phyloP scores from a whole-genome alignment of 768 basidiomycete species.

The Rhizopogon rudus region DNA sequence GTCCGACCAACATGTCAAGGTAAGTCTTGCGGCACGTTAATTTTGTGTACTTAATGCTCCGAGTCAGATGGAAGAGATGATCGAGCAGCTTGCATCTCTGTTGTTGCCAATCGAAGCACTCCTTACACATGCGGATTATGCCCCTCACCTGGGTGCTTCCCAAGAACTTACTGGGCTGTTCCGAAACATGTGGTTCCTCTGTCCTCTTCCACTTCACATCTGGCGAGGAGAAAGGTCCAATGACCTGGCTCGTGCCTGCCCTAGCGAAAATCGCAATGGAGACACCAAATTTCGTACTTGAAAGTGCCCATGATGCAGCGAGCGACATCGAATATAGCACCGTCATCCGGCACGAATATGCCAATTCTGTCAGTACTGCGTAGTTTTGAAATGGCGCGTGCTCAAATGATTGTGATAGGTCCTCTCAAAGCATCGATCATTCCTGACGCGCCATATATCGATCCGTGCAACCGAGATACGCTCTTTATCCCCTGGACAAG shows the following conservation, averaged over 20 bases:
- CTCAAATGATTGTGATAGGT: constrained; percentile 42
- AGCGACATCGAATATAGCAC: constrained; percentile 93
- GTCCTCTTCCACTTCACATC: constrained; percentile 79
- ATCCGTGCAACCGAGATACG: constrained; percentile 65
- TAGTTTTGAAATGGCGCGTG: background rate
- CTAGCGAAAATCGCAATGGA: constrained; percentile 77
- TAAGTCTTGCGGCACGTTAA: constrained; percentile 18
- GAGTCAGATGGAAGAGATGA: constrained; percentile 70
- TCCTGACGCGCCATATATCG: constrained; percentile 62
- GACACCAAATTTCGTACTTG: constrained; percentile 81
- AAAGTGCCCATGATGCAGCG: constrained; percentile 76
- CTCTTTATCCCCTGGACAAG: constrained; percentile 72
- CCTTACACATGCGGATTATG: constrained; percentile 65
- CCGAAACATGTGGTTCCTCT: constrained; percentile 93
- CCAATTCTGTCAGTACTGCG: constrained; percentile 51
- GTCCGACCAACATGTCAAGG: constrained; percentile 63
- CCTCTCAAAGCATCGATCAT: constrained; percentile 58
- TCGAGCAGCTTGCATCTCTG: constrained; percentile 82
- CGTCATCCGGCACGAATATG: constrained; percentile 85
- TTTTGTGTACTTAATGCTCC: background rate
- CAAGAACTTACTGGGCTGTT: constrained; percentile 69
- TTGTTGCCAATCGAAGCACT: constrained; percentile 89
- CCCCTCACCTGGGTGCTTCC: constrained; percentile 49
- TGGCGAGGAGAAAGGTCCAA: constrained; percentile 49
- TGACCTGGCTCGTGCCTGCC: constrained; percentile 77